Conservation (phyloP, 441 rosid species). For the Gossypium aridum region DNA sequence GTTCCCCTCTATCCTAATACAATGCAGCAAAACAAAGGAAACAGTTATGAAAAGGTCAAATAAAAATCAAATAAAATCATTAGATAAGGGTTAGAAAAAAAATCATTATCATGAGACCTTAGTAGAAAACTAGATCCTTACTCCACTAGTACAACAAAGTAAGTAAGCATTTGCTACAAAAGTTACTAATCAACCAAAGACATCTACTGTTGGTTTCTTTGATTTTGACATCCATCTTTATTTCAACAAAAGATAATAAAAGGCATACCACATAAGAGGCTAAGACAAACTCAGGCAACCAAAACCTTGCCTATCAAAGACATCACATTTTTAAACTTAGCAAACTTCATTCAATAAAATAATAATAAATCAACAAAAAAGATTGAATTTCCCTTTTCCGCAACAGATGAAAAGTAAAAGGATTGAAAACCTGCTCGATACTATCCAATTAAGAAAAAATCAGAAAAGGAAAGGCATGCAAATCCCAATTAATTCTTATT, state of each 20-base stretch:
- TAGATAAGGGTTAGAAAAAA: background rate
- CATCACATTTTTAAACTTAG: background rate
- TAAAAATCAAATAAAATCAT: background rate
- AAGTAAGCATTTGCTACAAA: background rate
- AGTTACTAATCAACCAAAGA: background rate
- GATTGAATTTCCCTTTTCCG: background rate
- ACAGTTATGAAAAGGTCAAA: conserved; percentile 12
- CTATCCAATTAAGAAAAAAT: background rate
- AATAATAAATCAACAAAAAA: background rate
- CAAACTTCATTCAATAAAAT: background rate
- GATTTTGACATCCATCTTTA: background rate
- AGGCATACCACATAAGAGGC: background rate
- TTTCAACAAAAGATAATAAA: background rate
- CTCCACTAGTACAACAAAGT: background rate
- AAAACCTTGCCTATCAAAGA: background rate
- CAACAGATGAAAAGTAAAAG: background rate
- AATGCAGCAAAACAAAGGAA: conserved; percentile 23
- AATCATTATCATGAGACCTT: background rate
- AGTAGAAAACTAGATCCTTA: background rate
- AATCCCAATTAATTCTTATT: background rate
- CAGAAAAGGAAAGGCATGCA: background rate
- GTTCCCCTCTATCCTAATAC: conserved; percentile 33
- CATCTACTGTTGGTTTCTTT: background rate
- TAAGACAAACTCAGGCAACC: background rate
- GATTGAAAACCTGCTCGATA: background rate